Percentiles rank a stretch among this genome's conserved stretches.
These are phyloP conservation scores for Centrapalus pauciflorus DNA, from an alignment of 129 eudicot genomes.

Conservation along the genomic window DNA sequence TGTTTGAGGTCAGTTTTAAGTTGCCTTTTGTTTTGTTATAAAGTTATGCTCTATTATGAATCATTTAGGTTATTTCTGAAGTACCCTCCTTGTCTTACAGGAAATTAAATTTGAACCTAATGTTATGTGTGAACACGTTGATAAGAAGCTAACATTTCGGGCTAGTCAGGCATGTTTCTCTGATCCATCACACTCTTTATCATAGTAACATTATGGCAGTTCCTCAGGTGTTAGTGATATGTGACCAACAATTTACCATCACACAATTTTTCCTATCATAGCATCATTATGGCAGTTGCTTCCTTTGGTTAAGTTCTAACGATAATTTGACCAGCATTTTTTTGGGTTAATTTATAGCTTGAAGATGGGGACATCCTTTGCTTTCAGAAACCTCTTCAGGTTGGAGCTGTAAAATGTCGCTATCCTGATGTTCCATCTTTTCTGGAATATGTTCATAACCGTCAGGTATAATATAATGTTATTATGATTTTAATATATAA, in stretches of 20 bases:
- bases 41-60: not conserved
- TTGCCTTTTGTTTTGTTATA: not conserved
- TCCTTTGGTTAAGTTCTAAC: too few species aligned
- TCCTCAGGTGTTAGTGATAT: not conserved
- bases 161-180: conserved; percentile 59
- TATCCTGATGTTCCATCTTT: conserved; percentile 83
- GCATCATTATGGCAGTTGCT: too few species aligned
- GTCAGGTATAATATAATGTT: conserved; percentile 49
- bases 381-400: conserved; percentile 58
- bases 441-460: conserved; percentile 81
- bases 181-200: not conserved
- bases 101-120: conserved; percentile 83
- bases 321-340: too few species aligned
- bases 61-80: not conserved
- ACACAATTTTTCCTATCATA: too few species aligned
- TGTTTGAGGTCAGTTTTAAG: conserved; percentile 55
- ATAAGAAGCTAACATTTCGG: conserved; percentile 62
- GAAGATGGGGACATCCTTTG: conserved; percentile 95
- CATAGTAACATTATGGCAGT: not conserved
- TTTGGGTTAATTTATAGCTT: conserved; percentile 36
- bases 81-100: conserved; percentile 27
- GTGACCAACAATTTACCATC: not conserved
- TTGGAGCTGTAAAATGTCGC: conserved; percentile 48
- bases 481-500: not conserved
- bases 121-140: conserved; percentile 82